Evolutionary conservation across 768 basidiomycete genomes (phyloP).

Genomic region (Filobasidium wieringae): DNA sequence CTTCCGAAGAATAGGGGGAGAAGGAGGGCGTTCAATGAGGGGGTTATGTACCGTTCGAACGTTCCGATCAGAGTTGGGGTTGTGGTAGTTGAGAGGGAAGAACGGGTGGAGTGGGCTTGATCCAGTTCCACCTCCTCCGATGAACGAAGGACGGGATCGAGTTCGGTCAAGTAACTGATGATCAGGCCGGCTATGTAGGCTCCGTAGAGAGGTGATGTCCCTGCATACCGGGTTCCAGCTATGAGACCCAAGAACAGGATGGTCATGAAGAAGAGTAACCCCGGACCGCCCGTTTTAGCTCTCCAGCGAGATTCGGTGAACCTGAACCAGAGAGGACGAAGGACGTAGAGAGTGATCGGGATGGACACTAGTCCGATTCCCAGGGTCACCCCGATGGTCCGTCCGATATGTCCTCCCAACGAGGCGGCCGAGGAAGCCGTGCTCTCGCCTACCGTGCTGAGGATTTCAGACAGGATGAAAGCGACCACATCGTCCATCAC

Average conservation of each 20-base stretch:
- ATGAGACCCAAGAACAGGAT: conserved; percentile 43
- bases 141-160: not conserved
- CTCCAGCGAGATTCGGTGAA: not conserved
- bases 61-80: conserved; percentile 19
- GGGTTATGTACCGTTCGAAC: conserved; percentile 41
- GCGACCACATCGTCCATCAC: conserved; percentile 57
- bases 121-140: not conserved
- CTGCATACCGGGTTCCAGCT: conserved; percentile 45
- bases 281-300: not conserved
- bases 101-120: not conserved
- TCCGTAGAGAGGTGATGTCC: conserved; percentile 53
- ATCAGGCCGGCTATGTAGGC: conserved; percentile 52
- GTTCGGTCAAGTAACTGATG: conserved; percentile 38
- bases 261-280: conserved; percentile 40
- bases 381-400: conserved; percentile 50
- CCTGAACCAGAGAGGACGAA: conserved; percentile 20
- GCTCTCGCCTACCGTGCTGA: conserved; percentile 34
- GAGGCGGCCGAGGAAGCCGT: not conserved
- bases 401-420: conserved; percentile 40
- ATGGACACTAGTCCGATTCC: conserved; percentile 45
- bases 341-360: conserved; percentile 33
- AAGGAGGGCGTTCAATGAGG: conserved; percentile 43
- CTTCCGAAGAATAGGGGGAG: conserved; percentile 57
- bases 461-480: conserved; percentile 50
- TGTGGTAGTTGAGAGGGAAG: not conserved